These are phyloP conservation scores for Alternaria gaisen DNA, from an alignment of 2,329 filamentous ascomycete genomes.

Conservation along the genomic window DNA sequence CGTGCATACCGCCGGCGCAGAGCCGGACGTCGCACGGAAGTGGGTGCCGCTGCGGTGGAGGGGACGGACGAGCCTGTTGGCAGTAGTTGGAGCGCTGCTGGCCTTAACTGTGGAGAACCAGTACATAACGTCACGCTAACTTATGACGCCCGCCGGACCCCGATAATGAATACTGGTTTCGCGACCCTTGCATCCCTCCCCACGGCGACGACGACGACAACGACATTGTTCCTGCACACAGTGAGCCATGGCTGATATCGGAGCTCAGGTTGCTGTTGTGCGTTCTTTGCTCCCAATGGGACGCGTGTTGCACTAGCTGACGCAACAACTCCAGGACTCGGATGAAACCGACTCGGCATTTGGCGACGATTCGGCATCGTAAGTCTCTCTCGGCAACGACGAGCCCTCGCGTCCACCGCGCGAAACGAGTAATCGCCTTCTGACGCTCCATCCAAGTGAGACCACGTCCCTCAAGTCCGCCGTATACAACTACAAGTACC, in stretches of 20 bases:
- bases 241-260: conserved; percentile 25
- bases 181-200: too few species aligned
- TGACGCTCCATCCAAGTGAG: conserved; percentile 23
- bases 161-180: too few species aligned
- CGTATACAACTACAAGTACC: conserved; percentile 37
- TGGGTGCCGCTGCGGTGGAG: background rate
- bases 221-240: background rate
- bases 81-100: background rate
- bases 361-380: conserved; percentile 31
- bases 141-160: background rate
- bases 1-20: background rate
- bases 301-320: conserved; percentile 6
- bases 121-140: conserved; percentile 2
- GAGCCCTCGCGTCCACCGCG: too few species aligned
- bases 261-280: conserved; percentile 28
- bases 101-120: background rate
- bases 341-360: conserved; percentile 30
- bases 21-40: background rate
- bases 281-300: conserved; percentile 1
- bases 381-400: conserved; percentile 9
- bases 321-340: conserved; percentile 16
- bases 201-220: background rate
- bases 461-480: conserved; percentile 37
- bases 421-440: background rate
- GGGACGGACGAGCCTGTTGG: too few species aligned